phyloP scores from a whole-genome alignment of 176 grass and related monocot species.

The Eleusine indica region DNA sequence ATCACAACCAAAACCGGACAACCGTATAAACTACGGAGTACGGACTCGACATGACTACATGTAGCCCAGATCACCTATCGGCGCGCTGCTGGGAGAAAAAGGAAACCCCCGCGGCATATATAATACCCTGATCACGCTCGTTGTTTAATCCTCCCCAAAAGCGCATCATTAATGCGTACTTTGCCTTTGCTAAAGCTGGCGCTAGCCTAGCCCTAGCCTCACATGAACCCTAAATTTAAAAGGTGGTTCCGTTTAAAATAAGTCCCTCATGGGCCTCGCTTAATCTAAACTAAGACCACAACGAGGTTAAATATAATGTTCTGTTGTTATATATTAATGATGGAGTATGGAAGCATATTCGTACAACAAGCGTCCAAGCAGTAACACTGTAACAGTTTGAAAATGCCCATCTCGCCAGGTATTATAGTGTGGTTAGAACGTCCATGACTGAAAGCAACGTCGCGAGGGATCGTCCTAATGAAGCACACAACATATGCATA shows the following conservation, averaged over 20 bases:
- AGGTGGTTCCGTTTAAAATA: background rate
- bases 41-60: background rate
- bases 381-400: background rate
- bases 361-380: background rate
- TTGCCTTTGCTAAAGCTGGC: constrained; percentile 15
- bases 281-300: constrained; percentile 40
- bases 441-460: constrained; percentile 20
- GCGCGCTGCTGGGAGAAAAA: background rate
- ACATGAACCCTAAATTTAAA: constrained; percentile 25
- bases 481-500: background rate
- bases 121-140: background rate
- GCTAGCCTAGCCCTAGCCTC: background rate
- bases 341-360: background rate
- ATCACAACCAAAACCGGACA: background rate
- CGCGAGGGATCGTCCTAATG: background rate
- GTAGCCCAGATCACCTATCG: constrained; percentile 16
- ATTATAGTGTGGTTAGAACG: constrained; percentile 1
- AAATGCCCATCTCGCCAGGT: constrained; percentile 16
- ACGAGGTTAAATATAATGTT: background rate
- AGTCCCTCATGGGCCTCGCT: constrained; percentile 22
- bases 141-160: constrained; percentile 24
- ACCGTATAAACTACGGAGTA: background rate
- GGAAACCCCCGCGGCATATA: background rate
- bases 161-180: background rate
- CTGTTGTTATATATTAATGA: background rate